Evolutionary conservation across 2,329 filamentous ascomycete species (phyloP).

Genomic region (Fusarium clavum): DNA sequence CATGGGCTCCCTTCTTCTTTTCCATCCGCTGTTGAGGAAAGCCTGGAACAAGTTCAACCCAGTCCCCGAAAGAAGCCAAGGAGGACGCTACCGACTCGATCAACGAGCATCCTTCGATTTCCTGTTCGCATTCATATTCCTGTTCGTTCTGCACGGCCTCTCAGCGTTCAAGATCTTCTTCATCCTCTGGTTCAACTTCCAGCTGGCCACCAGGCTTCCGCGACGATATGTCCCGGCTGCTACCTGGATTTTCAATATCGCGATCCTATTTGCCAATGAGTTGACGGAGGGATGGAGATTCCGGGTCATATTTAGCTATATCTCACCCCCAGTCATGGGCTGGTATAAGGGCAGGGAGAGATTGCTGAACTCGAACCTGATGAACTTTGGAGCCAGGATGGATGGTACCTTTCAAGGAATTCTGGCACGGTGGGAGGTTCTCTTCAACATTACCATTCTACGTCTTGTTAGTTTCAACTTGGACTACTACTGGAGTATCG

Average conservation of each 20-base stretch:
- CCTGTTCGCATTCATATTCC: slow-evolving; percentile 81
- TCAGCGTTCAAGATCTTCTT: slow-evolving; percentile 84
- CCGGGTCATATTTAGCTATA: slow-evolving; percentile 67
- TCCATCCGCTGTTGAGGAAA: slow-evolving; percentile 83
- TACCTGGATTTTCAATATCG: slow-evolving; percentile 93
- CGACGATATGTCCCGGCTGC: slow-evolving; percentile 75
- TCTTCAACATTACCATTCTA: slow-evolving; percentile 95
- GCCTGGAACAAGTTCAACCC: slow-evolving; percentile 71
- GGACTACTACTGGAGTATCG: slow-evolving; percentile 93
- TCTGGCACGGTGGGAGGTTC: slow-evolving; percentile 93
- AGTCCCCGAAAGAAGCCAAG: slow-evolving; percentile 50
- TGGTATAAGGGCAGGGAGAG: slow-evolving; percentile 44
- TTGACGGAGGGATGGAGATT: slow-evolving; percentile 81
- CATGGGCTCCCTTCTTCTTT: slow-evolving; percentile 76
- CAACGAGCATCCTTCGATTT: slow-evolving; percentile 86
- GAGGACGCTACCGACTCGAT: slow-evolving; percentile 68
- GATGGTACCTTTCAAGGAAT: slow-evolving; percentile 81
- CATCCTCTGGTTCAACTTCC: slow-evolving; percentile 86
- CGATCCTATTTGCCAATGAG: slow-evolving; percentile 90
- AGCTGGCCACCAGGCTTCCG: slow-evolving; percentile 78
- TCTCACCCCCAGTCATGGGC: slow-evolving; percentile 54
- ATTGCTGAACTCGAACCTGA: slow-evolving; percentile 56
- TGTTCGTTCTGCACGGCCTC: slow-evolving; percentile 83
- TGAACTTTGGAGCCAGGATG: slow-evolving; percentile 75
- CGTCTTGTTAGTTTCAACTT: slow-evolving; percentile 96